Percentiles rank a stretch among this genome's conserved stretches.
Conservation (phyloP, 768 basidiomycete species). For the Phallus indusiatus region DNA sequence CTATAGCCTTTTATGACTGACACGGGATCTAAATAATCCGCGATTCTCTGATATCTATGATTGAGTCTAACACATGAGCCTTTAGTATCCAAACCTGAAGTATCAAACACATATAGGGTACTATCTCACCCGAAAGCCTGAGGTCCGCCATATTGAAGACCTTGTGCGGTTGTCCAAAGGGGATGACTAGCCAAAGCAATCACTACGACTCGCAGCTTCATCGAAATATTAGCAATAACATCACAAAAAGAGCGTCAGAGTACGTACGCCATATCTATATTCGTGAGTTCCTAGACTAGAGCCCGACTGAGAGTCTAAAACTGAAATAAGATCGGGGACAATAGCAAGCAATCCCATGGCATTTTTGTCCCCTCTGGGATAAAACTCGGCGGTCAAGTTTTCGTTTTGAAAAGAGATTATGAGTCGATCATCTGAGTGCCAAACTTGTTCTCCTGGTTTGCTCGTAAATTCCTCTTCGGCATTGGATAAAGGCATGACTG, state of each 20-base stretch:
- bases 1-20: not conserved
- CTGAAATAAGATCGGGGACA: conserved; percentile 58
- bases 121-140: conserved; percentile 38
- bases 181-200: conserved; percentile 37
- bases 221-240: not conserved
- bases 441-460: conserved; percentile 3
- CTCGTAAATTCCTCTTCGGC: conserved; percentile 23
- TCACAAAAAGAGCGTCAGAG: not conserved
- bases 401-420: conserved; percentile 57
- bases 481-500: conserved; percentile 19
- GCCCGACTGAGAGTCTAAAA: conserved; percentile 55
- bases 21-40: not conserved
- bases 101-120: not conserved
- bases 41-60: not conserved
- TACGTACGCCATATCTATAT: conserved; percentile 40
- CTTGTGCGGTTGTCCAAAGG: conserved; percentile 44
- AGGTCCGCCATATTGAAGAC: conserved; percentile 43
- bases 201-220: conserved; percentile 41
- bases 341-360: conserved; percentile 35
- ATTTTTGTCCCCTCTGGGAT: conserved; percentile 7
- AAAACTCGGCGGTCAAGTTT: conserved; percentile 39
- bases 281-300: conserved; percentile 54
- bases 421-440: conserved; percentile 17
- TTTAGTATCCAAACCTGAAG: not conserved
- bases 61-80: not conserved